Evolutionary conservation across 305 asterid species (phyloP), one percentile per base, ranked within the genome.

Genomic region (Striga hermonthica): DNA sequence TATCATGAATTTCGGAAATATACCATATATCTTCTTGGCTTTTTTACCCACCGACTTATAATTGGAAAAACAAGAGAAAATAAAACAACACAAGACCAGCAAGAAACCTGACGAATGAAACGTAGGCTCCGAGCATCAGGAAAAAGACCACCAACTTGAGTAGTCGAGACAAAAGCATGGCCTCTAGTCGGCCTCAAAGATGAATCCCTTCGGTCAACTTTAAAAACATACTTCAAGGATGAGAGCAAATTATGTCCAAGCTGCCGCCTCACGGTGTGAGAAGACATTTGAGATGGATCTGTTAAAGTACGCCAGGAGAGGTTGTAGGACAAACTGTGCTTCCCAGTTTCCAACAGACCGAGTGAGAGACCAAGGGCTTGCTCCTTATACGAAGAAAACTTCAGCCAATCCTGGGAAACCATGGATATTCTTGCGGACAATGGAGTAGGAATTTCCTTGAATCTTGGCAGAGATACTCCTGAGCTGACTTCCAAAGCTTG

Each of bases 361-460:
- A 90, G 88, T 36, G 98, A 91, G 64, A 94, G 82, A 47, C 99
- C 96, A 64, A 91, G 76, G 4, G 83, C 83, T 72, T 73, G 85
- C 81, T 91, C 99, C 73, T 85, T 91, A 69, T 85, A 91, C 14
- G 99, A 94, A 64, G 99, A 83, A 62, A 82, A 85, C 77, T 86
- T 94, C 85, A 80, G 75, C 99, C 99, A 94, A 83, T 94, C 99
- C 77, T 94, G 96, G 40, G 98, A 88, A 79, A 89, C 81, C 74
- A 87, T 67, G 75, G 79, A 84, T 73, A 88, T 44, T 72, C 97
- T 84, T 31, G 94, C 94, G 43, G 86, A 76, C 70, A 91, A 49
- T 13, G 97, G 99, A 60, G 82, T 71, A 13, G 81, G 50, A 64
- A 87, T 71, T 48, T 80, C 68, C 80, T 72, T 94, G 73, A 91